These are phyloP conservation scores for Chlorella sorokiniana DNA, from an alignment of 139 green algal genomes.

Conservation along the genomic window DNA sequence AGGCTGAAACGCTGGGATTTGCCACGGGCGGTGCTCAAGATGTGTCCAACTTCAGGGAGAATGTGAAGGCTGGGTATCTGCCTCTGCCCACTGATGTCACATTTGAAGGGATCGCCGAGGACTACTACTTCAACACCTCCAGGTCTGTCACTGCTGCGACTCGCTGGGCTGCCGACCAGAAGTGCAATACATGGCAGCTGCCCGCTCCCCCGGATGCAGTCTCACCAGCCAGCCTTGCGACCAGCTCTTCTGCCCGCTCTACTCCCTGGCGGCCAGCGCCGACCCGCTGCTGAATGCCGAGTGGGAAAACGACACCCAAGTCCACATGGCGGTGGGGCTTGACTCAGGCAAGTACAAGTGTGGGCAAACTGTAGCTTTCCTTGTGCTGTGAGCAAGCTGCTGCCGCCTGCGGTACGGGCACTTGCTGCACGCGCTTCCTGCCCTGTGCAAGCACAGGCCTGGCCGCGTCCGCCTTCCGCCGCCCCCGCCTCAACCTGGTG, in stretches of 20 bases:
- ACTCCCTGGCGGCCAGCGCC: conserved; percentile 3
- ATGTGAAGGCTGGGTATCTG: conserved; percentile 25
- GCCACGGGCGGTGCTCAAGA: conserved; percentile 32
- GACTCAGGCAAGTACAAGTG: background rate
- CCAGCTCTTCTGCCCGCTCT: conserved; percentile 43
- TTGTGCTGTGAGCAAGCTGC: background rate
- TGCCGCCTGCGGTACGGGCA: background rate
- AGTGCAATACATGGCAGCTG: background rate
- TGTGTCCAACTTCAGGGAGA: conserved; percentile 31
- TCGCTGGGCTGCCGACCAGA: background rate
- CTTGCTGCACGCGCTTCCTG: background rate
- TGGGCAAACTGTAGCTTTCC: background rate
- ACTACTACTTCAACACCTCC: conserved; percentile 30
- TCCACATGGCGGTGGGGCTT: conserved; percentile 6
- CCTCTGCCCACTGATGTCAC: conserved; percentile 30
- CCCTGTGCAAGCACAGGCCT: background rate
- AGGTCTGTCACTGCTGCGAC: background rate
- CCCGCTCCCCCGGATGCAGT: background rate
- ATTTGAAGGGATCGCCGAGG: conserved; percentile 25
- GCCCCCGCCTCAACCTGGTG: conserved; percentile 30
- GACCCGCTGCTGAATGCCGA: conserved; percentile 19
- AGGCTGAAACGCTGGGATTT: too few relatives aligned
- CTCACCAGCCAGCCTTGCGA: conserved; percentile 2
- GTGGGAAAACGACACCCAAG: background rate
- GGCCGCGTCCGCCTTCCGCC: conserved; percentile 1